Percentiles rank a stretch among this genome's conserved stretches.
Conservation (phyloP, 169 alveolate genomes). For the Plasmodium chabaudi region DNA sequence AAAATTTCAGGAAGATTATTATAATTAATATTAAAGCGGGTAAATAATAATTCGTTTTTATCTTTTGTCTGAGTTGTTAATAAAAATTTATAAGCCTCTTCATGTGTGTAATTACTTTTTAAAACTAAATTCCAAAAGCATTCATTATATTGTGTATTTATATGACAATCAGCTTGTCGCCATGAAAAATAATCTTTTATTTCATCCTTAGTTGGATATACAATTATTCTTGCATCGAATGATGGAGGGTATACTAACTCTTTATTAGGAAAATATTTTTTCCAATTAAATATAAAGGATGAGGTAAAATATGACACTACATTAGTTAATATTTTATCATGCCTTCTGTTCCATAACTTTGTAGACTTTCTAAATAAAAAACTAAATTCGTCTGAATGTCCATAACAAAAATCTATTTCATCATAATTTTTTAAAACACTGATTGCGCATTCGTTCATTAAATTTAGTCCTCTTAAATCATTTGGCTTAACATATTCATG, state of each 20-base stretch:
- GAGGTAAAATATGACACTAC: constrained; percentile 94
- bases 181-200: constrained; percentile 92
- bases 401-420: constrained; percentile 95
- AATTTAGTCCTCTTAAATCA: constrained; percentile 91
- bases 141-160: constrained; percentile 96
- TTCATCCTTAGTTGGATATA: constrained; percentile 92
- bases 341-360: constrained; percentile 79
- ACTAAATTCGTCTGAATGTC: constrained; percentile 94
- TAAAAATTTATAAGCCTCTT: constrained; percentile 84
- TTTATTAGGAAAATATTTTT: constrained; percentile 82
- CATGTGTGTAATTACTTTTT: constrained; percentile 87
- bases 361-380: constrained; percentile 78
- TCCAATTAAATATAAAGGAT: constrained; percentile 92
- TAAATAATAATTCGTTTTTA: constrained; percentile 93
- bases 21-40: constrained; percentile 92
- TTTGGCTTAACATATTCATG: constrained; percentile 96
- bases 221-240: constrained; percentile 95
- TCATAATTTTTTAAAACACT: constrained; percentile 91
- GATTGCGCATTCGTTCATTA: constrained; percentile 94
- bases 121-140: constrained; percentile 96
- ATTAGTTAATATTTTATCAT: constrained; percentile 90
- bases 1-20: constrained; percentile 85
- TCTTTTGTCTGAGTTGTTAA: constrained; percentile 89
- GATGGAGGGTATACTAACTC: constrained; percentile 90
- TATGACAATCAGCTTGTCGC: constrained; percentile 96